Percentiles rank a stretch among this genome's conserved stretches.
These are phyloP conservation scores for Fusarium napiforme DNA, from an alignment of 2,329 filamentous ascomycete species.

Conservation along the genomic window DNA sequence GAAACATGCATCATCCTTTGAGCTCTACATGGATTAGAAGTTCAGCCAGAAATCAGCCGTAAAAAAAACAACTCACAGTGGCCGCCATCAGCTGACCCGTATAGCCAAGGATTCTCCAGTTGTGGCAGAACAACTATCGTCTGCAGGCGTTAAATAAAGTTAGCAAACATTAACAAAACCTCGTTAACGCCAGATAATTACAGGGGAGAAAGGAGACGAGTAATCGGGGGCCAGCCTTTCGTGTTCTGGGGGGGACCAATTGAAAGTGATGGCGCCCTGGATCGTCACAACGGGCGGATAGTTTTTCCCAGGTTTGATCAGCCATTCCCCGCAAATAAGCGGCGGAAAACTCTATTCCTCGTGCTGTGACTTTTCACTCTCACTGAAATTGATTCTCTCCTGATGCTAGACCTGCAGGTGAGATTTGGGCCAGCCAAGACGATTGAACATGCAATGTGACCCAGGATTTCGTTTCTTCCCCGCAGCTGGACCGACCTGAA, in stretches of 20 bases:
- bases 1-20: not conserved
- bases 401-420: constrained; percentile 18
- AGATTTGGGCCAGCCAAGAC: constrained; percentile 12
- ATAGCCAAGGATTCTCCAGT: constrained; percentile 21
- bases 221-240: not conserved
- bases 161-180: not conserved
- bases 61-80: not conserved
- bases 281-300: not conserved
- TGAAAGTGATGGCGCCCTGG: not conserved
- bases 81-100: constrained; percentile 7
- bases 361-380: not conserved
- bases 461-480: constrained; percentile 3
- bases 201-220: not conserved
- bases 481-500: not conserved
- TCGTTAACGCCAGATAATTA: not conserved
- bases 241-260: constrained; percentile 4
- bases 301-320: not conserved
- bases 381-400: not conserved
- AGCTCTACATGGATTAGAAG: not conserved
- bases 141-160: not conserved
- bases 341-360: constrained; percentile 1
- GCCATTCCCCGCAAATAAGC: constrained; percentile 10
- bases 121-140: constrained; percentile 10
- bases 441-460: not conserved
- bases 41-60: not conserved